Evolutionary conservation across 805 yeast species (phyloP).

Genomic region (Saturnispora sanitii): DNA sequence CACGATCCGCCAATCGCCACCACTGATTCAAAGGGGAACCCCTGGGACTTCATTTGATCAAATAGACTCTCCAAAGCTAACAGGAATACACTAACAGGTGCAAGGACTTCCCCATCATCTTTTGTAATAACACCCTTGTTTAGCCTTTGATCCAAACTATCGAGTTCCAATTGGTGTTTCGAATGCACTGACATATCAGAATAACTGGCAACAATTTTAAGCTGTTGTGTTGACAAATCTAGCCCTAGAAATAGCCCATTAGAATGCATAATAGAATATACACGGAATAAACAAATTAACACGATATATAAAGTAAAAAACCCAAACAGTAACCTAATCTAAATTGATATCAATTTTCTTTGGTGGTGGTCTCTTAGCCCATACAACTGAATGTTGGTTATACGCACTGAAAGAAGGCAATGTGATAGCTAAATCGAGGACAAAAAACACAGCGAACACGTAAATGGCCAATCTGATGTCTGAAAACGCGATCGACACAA

Average conservation of each 20-base stretch:
- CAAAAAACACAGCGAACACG: constrained; percentile 30
- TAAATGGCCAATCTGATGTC: constrained; percentile 32
- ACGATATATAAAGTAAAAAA: background rate
- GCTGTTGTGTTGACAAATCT: constrained; percentile 84
- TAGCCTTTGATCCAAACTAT: constrained; percentile 45
- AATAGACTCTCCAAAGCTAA: constrained; percentile 68
- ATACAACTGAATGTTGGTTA: constrained; percentile 38
- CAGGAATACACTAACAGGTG: constrained; percentile 87
- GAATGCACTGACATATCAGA: constrained; percentile 38
- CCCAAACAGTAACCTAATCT: background rate
- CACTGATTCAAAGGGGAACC: constrained; percentile 51
- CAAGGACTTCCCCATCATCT: constrained; percentile 50
- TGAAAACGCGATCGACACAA: constrained; percentile 40
- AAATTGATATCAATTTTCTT: constrained; percentile 10
- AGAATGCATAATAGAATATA: constrained; percentile 5
- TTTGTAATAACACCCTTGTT: constrained; percentile 59
- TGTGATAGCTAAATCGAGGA: constrained; percentile 29
- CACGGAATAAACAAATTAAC: background rate
- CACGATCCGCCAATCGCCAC: constrained; percentile 74
- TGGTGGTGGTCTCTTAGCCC: constrained; percentile 28
- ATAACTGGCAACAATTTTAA: constrained; percentile 63
- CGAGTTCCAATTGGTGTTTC: constrained; percentile 61
- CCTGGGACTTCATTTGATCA: constrained; percentile 35
- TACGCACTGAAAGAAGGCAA: constrained; percentile 54
- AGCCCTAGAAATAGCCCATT: constrained; percentile 48